Base-by-base conservation (phyloP, 192 early-diverging fungal species). In the Dimargaris verticillata region DNA sequence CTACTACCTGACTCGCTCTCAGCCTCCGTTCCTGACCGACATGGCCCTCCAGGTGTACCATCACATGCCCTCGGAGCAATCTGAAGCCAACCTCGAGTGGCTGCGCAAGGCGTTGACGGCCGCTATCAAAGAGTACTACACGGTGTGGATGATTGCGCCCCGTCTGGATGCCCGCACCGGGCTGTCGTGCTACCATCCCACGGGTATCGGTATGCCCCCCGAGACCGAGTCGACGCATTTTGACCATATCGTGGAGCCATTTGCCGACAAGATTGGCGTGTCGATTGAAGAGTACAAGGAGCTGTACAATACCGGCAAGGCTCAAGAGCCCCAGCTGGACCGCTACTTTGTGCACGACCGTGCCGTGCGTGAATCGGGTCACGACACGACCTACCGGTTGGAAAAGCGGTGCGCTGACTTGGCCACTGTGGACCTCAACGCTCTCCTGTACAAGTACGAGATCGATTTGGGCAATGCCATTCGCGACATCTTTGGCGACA, bases 21-120 rank as follows among this genome's bases (percentile, higher is more conserved):
- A 99, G 72, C 96, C 96, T 17, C 96, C 96, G 9, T 96, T 99
- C 71, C 71, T 99, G 48, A 95, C 93, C 0, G 94, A 97, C 68
- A 97, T 99, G 96, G 77, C 84, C 5, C 75, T 88, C 58, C 79
- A 85, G 62, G 86, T 91, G n/a, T 85, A 77, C 54, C 75, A 79
- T 63, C 69, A 71, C 7, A 74, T 92, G 53, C 66, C 75, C 3
- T 61, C 68, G 3, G 66, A 73, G 41, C 51, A 69, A 15, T 43
- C 47, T 7, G 51, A 61, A 18, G 68, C 73, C 58, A 84, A 83
- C 67, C 78, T 79, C 63, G 70, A 66, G 14, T 95, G 93, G 94
- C 74, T 92, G 20, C 72, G 80, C 29, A 64, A 68, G 13, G 70
- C 75, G 9, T 66, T 92, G 45, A 72, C 79, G 29, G 88, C 92